These are phyloP conservation scores for Monosporascus ibericus DNA, from an alignment of 2,329 filamentous ascomycete genomes.

Conservation along the genomic window DNA sequence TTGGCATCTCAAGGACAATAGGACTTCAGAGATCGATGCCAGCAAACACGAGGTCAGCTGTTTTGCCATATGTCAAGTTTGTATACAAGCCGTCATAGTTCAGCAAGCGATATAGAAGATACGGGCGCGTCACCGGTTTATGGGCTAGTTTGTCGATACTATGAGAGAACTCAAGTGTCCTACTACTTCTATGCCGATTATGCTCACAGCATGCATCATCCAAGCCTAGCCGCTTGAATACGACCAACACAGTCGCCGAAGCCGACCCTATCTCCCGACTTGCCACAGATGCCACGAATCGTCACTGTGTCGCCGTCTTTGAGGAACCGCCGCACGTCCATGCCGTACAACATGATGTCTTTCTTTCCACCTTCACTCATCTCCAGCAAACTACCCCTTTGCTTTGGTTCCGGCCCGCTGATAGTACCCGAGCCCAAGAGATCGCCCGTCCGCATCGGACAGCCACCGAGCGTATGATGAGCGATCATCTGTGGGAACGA, in stretches of 20 bases:
- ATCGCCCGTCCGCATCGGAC: conserved; percentile 67
- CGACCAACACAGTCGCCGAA: conserved; percentile 37
- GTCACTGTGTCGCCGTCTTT: conserved; percentile 40
- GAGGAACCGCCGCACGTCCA: conserved; percentile 36
- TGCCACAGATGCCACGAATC: conserved; percentile 31
- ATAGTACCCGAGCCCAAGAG: conserved; percentile 76
- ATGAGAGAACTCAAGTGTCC: too few species aligned
- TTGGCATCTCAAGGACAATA: too few species aligned
- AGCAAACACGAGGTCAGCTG: too few species aligned
- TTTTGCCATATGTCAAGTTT: too few species aligned
- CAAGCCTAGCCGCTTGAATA: conserved; percentile 17
- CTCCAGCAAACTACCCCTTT: conserved; percentile 40
- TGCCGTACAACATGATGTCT: conserved; percentile 32
- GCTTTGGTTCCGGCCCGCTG: conserved; percentile 32
- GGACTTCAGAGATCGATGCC: too few species aligned
- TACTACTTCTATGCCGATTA: too few species aligned
- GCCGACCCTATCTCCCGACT: conserved; percentile 30
- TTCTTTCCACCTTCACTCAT: conserved; percentile 39
- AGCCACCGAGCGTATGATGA: conserved; percentile 72
- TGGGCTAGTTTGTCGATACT: too few species aligned
- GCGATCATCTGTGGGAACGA: conserved; percentile 80
- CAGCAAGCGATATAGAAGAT: too few species aligned
- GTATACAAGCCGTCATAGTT: too few species aligned
- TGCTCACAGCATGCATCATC: too few species aligned
- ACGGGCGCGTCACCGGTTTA: too few species aligned